These are phyloP conservation scores for Leishmania aethiopica DNA, from an alignment of 208 protist genomes.

Conservation along the genomic window DNA sequence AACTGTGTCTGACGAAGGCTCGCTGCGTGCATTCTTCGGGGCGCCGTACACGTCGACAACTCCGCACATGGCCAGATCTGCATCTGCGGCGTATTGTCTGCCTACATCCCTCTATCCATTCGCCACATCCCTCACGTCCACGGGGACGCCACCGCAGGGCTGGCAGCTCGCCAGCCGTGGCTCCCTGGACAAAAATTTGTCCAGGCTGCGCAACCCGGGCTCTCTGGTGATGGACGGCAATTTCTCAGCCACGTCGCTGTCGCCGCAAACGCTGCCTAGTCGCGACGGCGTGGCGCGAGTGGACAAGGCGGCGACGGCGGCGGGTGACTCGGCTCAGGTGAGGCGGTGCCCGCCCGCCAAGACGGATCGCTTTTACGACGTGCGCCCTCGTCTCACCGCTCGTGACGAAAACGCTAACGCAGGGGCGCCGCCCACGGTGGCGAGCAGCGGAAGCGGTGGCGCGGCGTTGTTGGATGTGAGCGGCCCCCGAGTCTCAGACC, in stretches of 20 bases:
- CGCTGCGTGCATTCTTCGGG: conserved; percentile 5
- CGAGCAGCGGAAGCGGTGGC: conserved; percentile 11
- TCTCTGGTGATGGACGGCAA: background rate
- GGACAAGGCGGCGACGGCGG: background rate
- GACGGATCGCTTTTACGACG: conserved; percentile 8
- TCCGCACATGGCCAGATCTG: background rate
- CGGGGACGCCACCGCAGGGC: background rate
- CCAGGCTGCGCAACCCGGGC: background rate
- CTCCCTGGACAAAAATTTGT: background rate
- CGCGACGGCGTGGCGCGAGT: background rate
- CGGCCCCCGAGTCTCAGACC: background rate
- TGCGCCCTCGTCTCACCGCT: background rate
- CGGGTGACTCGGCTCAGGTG: no score
- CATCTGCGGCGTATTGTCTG: conserved; percentile 2
- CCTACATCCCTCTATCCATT: conserved; percentile 11
- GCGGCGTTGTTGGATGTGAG: background rate
- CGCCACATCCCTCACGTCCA: background rate
- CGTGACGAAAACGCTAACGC: background rate
- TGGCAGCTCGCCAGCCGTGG: background rate
- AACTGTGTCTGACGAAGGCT: background rate
- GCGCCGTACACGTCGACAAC: background rate
- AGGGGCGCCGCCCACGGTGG: background rate
- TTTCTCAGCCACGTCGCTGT: background rate
- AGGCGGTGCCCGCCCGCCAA: background rate
- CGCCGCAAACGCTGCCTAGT: background rate